A percentile compares a stretch with the other conserved stretches of the same genome.
phyloP scores from a whole-genome alignment of 2,329 filamentous ascomycete species.

The Ophiocordyceps robertsii region DNA sequence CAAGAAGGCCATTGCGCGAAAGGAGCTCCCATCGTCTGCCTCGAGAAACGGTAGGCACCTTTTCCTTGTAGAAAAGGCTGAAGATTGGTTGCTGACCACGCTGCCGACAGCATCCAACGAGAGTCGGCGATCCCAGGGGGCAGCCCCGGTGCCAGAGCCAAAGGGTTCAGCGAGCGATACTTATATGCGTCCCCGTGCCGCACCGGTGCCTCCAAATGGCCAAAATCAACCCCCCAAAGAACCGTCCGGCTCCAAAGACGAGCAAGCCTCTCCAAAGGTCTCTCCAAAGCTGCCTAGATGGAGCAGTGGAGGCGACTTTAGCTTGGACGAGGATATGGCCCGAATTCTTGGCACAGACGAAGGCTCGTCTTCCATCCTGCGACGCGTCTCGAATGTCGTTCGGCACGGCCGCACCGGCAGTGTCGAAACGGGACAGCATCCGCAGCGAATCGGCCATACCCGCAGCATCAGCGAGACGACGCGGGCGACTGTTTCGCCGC shows the following conservation, averaged over 20 bases:
- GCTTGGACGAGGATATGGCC: conserved; percentile 90
- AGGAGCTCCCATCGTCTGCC: conserved; percentile 40
- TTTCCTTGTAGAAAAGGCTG: conserved; percentile 5
- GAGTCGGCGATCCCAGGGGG: conserved; percentile 9
- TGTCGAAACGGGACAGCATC: conserved; percentile 39
- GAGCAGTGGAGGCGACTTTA: conserved; percentile 77
- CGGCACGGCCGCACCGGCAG: conserved; percentile 86
- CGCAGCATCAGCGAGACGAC: conserved; percentile 57
- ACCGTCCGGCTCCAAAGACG: conserved; percentile 29
- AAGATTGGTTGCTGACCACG: not conserved
- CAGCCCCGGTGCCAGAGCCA: conserved; percentile 10
- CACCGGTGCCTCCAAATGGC: conserved; percentile 34
- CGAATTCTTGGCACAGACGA: conserved; percentile 74
- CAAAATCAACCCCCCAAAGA: conserved; percentile 33
- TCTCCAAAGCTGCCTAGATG: conserved; percentile 59
- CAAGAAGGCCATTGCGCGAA: conserved; percentile 44
- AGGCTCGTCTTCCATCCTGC: conserved; percentile 64
- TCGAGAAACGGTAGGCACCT: conserved; percentile 23
- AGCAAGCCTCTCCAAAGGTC: conserved; percentile 28
- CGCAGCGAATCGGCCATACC: conserved; percentile 34
- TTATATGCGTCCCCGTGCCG: conserved; percentile 45
- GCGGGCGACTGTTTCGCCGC: conserved; percentile 47
- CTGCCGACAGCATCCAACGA: conserved; percentile 10
- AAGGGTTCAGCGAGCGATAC: conserved; percentile 25
- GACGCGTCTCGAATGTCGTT: conserved; percentile 84